Evolutionary conservation across 371 early-diverging fungal genomes (phyloP).

Genomic region (Batrachochytrium dendrobatidis): DNA sequence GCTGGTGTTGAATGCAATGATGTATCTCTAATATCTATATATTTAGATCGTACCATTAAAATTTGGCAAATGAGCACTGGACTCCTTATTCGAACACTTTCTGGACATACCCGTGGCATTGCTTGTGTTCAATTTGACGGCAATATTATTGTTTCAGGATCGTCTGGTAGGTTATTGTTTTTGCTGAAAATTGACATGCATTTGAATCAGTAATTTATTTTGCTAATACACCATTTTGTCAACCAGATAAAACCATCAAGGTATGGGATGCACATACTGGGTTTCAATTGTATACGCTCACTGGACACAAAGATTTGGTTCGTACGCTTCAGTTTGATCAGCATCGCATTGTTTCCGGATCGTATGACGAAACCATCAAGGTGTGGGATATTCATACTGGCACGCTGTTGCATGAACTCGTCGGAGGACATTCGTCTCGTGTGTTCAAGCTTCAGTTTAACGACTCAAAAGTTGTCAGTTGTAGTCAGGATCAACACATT

Average conservation of each 20-base stretch:
- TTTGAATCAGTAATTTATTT: slow-evolving; percentile 56
- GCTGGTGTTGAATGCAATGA: neutral
- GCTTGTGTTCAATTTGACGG: slow-evolving; percentile 90
- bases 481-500: slow-evolving; percentile 69
- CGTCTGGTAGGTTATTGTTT: slow-evolving; percentile 28
- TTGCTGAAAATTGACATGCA: slow-evolving; percentile 49
- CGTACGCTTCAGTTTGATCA: slow-evolving; percentile 47
- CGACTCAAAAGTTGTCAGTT: slow-evolving; percentile 69
- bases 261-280: slow-evolving; percentile 91
- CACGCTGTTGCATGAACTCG: slow-evolving; percentile 7
- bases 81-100: slow-evolving; percentile 20
- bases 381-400: slow-evolving; percentile 11
- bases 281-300: slow-evolving; percentile 35
- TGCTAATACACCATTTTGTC: slow-evolving; percentile 65
- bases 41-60: slow-evolving; percentile 67
- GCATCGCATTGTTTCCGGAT: slow-evolving; percentile 37
- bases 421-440: slow-evolving; percentile 24
- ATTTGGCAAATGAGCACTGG: slow-evolving; percentile 66
- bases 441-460: slow-evolving; percentile 48
- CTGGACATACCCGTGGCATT: slow-evolving; percentile 69
- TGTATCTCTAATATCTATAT: neutral
- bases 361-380: slow-evolving; percentile 3
- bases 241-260: slow-evolving; percentile 82
- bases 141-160: slow-evolving; percentile 80
- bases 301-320: slow-evolving; percentile 45